Evolutionary conservation across 2,329 filamentous ascomycete species (phyloP).

Genomic region (Calonectria pseudoturangicola): DNA sequence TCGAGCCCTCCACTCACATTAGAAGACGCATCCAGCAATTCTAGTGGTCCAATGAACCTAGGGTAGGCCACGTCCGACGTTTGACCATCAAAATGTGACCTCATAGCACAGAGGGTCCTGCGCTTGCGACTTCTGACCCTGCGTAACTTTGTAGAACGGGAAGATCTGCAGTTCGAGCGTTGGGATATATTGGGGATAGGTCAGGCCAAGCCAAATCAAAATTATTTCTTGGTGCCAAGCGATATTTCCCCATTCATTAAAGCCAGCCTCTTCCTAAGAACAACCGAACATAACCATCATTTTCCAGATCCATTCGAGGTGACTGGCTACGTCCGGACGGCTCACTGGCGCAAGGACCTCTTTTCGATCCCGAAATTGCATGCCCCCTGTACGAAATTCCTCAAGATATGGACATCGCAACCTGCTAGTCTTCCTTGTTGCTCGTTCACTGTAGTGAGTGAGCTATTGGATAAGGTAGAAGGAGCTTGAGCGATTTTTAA

Average conservation of each 20-base stretch:
- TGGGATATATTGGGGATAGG: conserved; percentile 8
- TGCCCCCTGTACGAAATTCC: conserved; percentile 24
- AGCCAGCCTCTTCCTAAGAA: not conserved
- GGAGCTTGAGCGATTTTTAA: not conserved
- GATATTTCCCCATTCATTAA: not conserved
- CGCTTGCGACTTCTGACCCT: not conserved
- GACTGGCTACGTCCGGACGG: not conserved
- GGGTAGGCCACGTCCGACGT: not conserved
- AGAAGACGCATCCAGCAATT: not conserved
- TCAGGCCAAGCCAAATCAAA: conserved; percentile 3
- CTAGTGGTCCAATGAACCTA: not conserved
- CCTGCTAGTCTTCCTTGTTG: not conserved
- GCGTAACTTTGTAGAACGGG: not conserved
- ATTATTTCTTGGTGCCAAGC: conserved; percentile 1
- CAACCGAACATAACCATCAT: not conserved
- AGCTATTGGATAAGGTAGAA: not conserved
- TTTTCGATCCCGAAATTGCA: conserved; percentile 25
- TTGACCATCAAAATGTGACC: not conserved
- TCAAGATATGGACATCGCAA: not conserved
- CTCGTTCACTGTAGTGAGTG: not conserved
- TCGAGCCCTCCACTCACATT: not conserved
- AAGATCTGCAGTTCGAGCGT: conserved; percentile 9
- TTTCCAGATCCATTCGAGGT: conserved; percentile 15
- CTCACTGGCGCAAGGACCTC: conserved; percentile 12
- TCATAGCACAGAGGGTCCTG: no score